Evolutionary conservation across 139 green algal genomes (phyloP).

Genomic region (Parachlorella kessleri): DNA sequence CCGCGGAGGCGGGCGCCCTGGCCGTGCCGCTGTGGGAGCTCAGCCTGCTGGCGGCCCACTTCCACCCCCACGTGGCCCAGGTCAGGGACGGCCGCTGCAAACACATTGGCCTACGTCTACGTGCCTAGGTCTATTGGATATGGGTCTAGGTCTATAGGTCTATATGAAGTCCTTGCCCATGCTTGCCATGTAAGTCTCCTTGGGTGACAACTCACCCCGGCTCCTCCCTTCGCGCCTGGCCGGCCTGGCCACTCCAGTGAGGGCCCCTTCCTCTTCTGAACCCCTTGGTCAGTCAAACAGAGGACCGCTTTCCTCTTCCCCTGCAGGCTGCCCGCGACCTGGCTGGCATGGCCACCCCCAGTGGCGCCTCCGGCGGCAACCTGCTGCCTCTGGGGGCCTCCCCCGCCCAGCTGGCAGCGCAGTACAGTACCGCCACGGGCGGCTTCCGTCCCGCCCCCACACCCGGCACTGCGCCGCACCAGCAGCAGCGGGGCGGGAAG

Average conservation of each 20-base stretch:
- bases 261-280: no score
- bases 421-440: slow-evolving; percentile 47
- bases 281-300: no score
- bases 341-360: background rate
- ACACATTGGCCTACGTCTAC: no score
- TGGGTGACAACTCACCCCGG: no score
- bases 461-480: slow-evolving; percentile 7
- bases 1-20: slow-evolving; percentile 30
- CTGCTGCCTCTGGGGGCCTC: slow-evolving; percentile 16
- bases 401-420: slow-evolving; percentile 40
- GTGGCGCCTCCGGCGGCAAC: background rate
- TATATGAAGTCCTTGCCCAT: no score
- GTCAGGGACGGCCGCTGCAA: no score
- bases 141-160: no score
- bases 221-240: no score
- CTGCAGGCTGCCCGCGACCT: slow-evolving; percentile 5
- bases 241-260: no score
- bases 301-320: no score
- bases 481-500: background rate
- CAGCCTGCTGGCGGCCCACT: slow-evolving; percentile 42
- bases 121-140: no score
- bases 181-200: no score
- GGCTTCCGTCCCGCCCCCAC: slow-evolving; percentile 55
- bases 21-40: slow-evolving; percentile 55
- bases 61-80: slow-evolving; percentile 37